Evolutionary conservation across 345 rosid genomes (phyloP), one percentile per base, ranked within the genome.

Genomic region (Geranium brycei): DNA sequence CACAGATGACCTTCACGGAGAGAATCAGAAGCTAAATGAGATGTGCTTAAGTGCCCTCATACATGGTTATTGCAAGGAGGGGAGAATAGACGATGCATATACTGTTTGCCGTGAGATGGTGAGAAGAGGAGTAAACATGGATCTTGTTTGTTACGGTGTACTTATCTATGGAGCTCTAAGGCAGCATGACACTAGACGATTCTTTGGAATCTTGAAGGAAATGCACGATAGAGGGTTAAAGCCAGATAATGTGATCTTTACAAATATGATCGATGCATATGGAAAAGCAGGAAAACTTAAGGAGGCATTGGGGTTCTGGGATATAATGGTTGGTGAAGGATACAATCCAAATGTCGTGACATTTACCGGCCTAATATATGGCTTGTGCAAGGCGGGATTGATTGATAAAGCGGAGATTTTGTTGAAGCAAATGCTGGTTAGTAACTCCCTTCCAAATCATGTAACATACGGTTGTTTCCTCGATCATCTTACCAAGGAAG

Each of bases 221-320:
- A 85, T 93, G 96, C 76, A 73, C 66, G 77, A 77, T 60, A 74
- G 61, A 61, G 83, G 87, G 65, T 75, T 90, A 67, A 85, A 66
- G 73, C 99, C 99, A 53, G 99, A 93, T 73, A 70, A 57, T 60
- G 80, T 83, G 64, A 82, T 82, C 15, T 90, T 86, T 51, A 87
- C 97, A 61, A 86, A 85, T 78, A 86, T 90, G 90, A 90, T 93
- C 51, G 95, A 85, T 75, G 87, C 87, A 58, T 81, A 83, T 60
- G 70, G 85, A 74, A 88, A 87, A 83, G 73, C 75, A 0, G 96
- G 96, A 70, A 82, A 88, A 67, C 64, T 93, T 51, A 77, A 76
- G 75, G 79, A 77, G 74, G 97, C 89, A 14, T 72, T 83, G 23
- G 83, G 80, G 47, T 68, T 86, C 71, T 83, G 82, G 96, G 87